Percentiles rank a stretch among this genome's conserved stretches.
Conservation (phyloP, 352 stramenopile genomes). For the Globisporangium apiculatum region DNA sequence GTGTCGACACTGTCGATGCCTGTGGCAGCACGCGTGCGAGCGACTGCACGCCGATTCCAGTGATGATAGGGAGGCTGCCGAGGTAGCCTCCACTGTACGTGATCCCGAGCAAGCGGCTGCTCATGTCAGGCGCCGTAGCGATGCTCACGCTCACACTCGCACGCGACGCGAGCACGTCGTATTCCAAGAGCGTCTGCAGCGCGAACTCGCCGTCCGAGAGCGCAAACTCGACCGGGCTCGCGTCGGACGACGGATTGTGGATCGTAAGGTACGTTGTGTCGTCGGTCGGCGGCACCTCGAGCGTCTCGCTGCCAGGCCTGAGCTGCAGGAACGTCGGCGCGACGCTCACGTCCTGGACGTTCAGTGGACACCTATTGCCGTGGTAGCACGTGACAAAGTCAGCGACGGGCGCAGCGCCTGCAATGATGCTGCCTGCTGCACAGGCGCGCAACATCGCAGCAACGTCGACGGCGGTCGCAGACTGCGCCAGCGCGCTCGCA, state of each 20-base stretch:
- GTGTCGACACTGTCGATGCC: not conserved
- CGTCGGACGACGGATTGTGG: not conserved
- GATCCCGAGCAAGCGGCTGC: not conserved
- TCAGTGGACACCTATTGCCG: conserved; percentile 6
- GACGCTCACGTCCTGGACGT: not conserved
- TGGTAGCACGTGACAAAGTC: conserved; percentile 13
- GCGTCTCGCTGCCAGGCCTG: not conserved
- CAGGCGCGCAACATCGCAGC: conserved; percentile 1
- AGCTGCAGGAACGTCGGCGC: conserved; percentile 5
- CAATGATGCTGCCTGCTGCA: not conserved
- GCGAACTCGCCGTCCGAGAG: conserved; percentile 4
- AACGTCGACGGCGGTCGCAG: not conserved
- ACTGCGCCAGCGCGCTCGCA: not conserved
- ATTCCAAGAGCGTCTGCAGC: conserved; percentile 2
- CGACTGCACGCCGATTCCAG: not conserved
- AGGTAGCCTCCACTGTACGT: conserved; percentile 8
- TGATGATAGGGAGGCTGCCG: conserved; percentile 1
- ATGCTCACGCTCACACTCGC: not conserved
- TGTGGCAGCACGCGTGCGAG: not conserved
- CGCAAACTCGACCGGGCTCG: not conserved
- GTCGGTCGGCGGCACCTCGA: not conserved
- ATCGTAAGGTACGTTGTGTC: conserved; percentile 1
- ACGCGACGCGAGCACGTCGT: not conserved
- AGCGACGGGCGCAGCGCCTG: conserved; percentile 4
- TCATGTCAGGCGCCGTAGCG: too few relatives aligned